Evolutionary conservation across 306 rosid species (phyloP).

Genomic region (Hippophae gyantsensis): DNA sequence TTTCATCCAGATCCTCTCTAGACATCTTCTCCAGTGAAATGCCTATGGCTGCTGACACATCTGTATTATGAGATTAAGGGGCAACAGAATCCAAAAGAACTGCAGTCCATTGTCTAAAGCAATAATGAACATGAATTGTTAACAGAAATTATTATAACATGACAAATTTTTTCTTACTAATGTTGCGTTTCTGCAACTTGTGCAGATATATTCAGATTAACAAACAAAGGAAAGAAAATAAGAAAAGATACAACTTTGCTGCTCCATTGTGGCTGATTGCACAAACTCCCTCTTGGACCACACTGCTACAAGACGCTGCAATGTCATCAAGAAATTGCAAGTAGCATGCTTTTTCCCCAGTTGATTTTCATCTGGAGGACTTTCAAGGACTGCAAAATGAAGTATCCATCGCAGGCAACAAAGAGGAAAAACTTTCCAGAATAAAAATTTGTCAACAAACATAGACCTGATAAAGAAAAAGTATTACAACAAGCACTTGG

Average conservation of each 20-base stretch:
- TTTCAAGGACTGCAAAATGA: conserved; percentile 64
- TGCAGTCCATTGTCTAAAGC: neutral
- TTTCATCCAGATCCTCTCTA: conserved; percentile 64
- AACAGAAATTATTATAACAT: neutral
- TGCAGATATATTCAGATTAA: neutral
- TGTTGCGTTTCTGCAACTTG: neutral
- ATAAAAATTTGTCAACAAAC: conserved; percentile 71
- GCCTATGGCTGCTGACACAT: conserved; percentile 87
- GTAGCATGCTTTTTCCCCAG: conserved; percentile 29
- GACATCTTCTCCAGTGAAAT: conserved; percentile 66
- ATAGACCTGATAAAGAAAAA: conserved; percentile 49
- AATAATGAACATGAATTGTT: neutral
- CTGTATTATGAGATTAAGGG: conserved; percentile 42
- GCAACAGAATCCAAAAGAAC: conserved; percentile 18
- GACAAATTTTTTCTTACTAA: neutral
- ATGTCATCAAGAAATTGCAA: conserved; percentile 31
- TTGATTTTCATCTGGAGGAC: conserved; percentile 48
- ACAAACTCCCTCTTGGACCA: conserved; percentile 87
- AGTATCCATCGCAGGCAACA: conserved; percentile 87
- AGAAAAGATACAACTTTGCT: conserved; percentile 90
- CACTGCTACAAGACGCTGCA: conserved; percentile 52
- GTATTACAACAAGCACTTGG: neutral
- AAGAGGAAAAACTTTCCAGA: conserved; percentile 89
- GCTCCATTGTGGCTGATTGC: conserved; percentile 76
- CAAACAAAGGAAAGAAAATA: conserved; percentile 4